Evolutionary conservation across 208 protist genomes (phyloP), one percentile per base, ranked within the genome.

Genomic region (Lotmaria passim): DNA sequence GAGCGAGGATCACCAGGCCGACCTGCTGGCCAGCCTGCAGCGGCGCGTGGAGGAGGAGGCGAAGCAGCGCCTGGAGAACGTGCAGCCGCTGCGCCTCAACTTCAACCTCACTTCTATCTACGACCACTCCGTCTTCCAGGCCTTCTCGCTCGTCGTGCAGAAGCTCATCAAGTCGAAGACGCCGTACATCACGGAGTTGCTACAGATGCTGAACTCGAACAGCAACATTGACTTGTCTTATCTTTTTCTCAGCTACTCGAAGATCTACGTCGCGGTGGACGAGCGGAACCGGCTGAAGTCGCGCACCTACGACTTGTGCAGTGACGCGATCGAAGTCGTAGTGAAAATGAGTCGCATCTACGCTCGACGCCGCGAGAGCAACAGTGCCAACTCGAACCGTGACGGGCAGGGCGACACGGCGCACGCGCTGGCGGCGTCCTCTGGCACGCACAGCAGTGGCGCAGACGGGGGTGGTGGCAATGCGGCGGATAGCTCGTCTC

Each of bases 21-120:
- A 96, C 65, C 78, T 94, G 12, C 80, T 94, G 39, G 81, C 82
- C 15, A 89, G 78, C 46, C 73, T 96, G 55, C 86, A 94, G 76
- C 87, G 89, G 33, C 78, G 86, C 24, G 87, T 96, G 10, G 83
- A 93, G 65, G 83, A 91, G 53, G 89, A 93, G 48, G 85, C 81
- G 38, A 86, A 87, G 51, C 87, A 91, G 69, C 84, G 85, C 2
- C 75, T 94, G n/a, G 87, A 94, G 43, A 85, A 79, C 46, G 69
- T 69, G 10, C 79, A 70, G 26, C 80, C 78, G 28, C 70, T 92
- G 17, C 78, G 75, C n/a, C 71, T 96, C 36, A 93, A 93, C 69
- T 96, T 94, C 67, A 96, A 96, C 60, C 84, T 96, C 38, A 96
- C 91, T 19, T 94, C 88, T 23, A 96, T 96, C 56, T 96, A 93